Evolutionary conservation across 805 yeast genomes (phyloP).

Genomic region (Candida dendrica): DNA sequence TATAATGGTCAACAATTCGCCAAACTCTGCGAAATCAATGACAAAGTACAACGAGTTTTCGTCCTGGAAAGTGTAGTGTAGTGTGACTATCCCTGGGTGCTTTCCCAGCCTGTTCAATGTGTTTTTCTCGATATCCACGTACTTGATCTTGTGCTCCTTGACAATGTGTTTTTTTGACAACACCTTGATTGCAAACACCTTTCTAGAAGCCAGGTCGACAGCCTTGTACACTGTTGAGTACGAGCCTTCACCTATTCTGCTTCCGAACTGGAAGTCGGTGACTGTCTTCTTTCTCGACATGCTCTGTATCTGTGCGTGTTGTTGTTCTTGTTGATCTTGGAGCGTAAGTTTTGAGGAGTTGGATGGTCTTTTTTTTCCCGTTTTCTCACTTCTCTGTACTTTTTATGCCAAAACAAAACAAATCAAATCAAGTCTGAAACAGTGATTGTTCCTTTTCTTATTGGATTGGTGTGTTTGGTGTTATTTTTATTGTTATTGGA

Average conservation of each 20-base stretch:
- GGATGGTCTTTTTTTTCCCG: no score
- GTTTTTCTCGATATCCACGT: constrained; percentile 91
- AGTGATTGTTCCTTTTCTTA: no score
- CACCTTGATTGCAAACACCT: constrained; percentile 85
- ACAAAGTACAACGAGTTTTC: constrained; percentile 83
- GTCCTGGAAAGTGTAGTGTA: constrained; percentile 94
- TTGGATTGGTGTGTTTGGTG: no score
- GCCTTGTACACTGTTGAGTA: constrained; percentile 92
- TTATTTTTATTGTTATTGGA: no score
- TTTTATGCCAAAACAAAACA: no score
- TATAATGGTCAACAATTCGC: constrained; percentile 80
- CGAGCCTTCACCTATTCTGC: constrained; percentile 89
- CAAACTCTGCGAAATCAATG: constrained; percentile 88
- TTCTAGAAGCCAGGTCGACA: constrained; percentile 59
- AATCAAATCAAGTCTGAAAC: no score
- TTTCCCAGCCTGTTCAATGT: constrained; percentile 81
- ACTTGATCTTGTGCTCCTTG: constrained; percentile 88
- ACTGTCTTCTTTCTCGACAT: constrained; percentile 46
- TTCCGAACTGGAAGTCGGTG: constrained; percentile 74
- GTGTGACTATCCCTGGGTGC: constrained; percentile 90
- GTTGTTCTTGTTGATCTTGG: no score
- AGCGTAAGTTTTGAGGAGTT: no score
- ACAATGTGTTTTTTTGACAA: constrained; percentile 90
- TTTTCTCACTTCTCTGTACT: no score
- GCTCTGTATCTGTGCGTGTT: neutral